Evolutionary conservation across 768 basidiomycete species (phyloP).

Genomic region (Phylloporus scabripes): DNA sequence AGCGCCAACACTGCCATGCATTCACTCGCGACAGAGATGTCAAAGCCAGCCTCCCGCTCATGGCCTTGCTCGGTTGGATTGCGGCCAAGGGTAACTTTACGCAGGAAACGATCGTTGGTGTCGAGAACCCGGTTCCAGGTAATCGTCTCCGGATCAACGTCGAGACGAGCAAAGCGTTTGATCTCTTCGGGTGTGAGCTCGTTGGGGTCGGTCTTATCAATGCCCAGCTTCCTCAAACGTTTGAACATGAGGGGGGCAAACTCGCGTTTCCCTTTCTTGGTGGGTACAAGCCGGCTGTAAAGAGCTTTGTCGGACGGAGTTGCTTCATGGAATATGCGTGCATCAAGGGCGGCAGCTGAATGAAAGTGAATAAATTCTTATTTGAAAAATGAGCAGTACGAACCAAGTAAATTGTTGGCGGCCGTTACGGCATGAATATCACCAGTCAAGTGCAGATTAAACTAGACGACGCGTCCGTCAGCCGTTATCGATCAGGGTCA

Average conservation of each 20-base stretch:
- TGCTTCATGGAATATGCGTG: slow-evolving; percentile 95
- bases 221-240: slow-evolving; percentile 90
- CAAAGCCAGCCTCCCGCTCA: slow-evolving; percentile 86
- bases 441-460: slow-evolving; percentile 93
- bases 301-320: slow-evolving; percentile 95
- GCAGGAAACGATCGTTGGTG: slow-evolving; percentile 94
- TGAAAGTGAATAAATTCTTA: slow-evolving; percentile 3
- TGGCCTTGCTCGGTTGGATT: slow-evolving; percentile 85
- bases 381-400: slow-evolving; percentile 5
- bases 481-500: not conserved
- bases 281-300: slow-evolving; percentile 86
- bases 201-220: slow-evolving; percentile 88
- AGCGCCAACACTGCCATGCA: slow-evolving; percentile 97
- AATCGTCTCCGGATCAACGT: slow-evolving; percentile 85
- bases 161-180: slow-evolving; percentile 82
- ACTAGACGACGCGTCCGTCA: slow-evolving; percentile 40
- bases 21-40: slow-evolving; percentile 96
- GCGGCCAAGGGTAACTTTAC: slow-evolving; percentile 91
- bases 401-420: slow-evolving; percentile 93
- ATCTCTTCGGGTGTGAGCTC: slow-evolving; percentile 92
- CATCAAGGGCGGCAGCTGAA: slow-evolving; percentile 89
- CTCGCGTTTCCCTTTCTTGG: slow-evolving; percentile 89
- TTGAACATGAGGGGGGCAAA: slow-evolving; percentile 97
- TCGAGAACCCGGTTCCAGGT: slow-evolving; percentile 98
- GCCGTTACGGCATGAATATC: slow-evolving; percentile 98